Base-by-base conservation (phyloP, 768 basidiomycete species). In the Sistotremastrum suecicum region DNA sequence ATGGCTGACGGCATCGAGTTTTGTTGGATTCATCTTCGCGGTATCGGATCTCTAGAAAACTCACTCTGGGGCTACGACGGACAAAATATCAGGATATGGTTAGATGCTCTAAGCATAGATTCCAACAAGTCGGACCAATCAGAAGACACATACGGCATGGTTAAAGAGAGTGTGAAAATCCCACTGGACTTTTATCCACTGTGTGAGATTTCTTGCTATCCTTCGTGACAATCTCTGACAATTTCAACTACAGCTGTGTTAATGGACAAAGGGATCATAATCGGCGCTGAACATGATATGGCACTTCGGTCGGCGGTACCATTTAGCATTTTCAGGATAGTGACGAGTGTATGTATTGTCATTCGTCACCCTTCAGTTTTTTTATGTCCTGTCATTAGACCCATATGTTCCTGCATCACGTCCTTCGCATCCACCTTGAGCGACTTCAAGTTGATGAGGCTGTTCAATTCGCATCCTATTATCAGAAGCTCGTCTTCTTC, bases 261-360 rank as follows among this genome's bases (percentile, higher is more conserved):
- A 29, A 98, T 98, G 91, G 92, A 97, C 61, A 99, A 97, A 58
- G 94, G 92, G 1, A 95, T 99, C 53, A 90, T 99, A 51, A 91
- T 97, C 53, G 94, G 94, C 5, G 87, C 84, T 30, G 92, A 97
- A 52, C 78, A 91, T 47, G 94, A 99, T 60, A 75, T 77, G 3
- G 80, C 78, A 3, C 70, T 80, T 10, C 73, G 86, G 44, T 64
- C 71, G 29, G 84, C 80, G 47, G 65, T 97, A 6, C 77, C 90
- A 2, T 95, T 95, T 58, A 80, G 83, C 9, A 81, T 92, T 66
- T 97, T 94, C 64, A 75, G 90, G 43, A 84, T 94, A 61, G 75
- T 83, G 12, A 95, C 90, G 0, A 89, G 83, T 53, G 90, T 92
- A 54, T 52, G 83, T 66, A 20, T 11, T 12, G 35, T 28, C 39